Evolutionary conservation across 164 flowering plant species (phyloP).

Genomic region (Umbellularia californica): DNA sequence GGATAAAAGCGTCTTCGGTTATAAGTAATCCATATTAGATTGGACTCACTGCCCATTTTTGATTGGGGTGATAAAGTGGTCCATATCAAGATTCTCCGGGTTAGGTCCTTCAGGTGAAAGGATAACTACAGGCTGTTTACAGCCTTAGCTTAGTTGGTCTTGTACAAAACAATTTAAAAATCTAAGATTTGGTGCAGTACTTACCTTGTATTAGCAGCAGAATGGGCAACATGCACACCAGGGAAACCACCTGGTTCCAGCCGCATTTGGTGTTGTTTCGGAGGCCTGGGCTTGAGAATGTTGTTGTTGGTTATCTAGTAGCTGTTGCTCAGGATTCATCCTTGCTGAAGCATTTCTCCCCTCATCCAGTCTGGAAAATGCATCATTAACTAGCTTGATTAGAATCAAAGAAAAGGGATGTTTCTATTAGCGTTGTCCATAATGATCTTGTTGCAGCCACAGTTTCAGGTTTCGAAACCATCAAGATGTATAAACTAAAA

Average conservation of each 20-base stretch:
- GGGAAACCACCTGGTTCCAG: conserved; percentile 31
- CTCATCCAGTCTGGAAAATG: conserved; percentile 30
- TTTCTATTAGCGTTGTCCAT: too few relatives aligned
- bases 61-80: neutral
- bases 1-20: too few relatives aligned
- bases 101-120: neutral
- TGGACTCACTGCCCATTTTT: neutral
- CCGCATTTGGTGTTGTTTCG: neutral
- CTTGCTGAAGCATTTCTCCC: conserved; percentile 24
- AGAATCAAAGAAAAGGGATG: neutral
- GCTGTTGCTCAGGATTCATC: neutral
- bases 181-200: neutral
- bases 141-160: neutral
- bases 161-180: too few relatives aligned
- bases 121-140: neutral
- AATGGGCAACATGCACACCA: conserved; percentile 41
- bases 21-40: neutral
- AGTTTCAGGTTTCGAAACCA: neutral
- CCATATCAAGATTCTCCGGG: neutral
- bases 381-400: neutral
- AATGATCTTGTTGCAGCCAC: neutral
- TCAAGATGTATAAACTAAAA: neutral
- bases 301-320: neutral
- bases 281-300: neutral
- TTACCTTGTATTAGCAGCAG: conserved; percentile 23